These are phyloP conservation scores for Wickerhamomyces sp. DNA, from an alignment of 1,139 yeast genomes.

Conservation along the genomic window DNA sequence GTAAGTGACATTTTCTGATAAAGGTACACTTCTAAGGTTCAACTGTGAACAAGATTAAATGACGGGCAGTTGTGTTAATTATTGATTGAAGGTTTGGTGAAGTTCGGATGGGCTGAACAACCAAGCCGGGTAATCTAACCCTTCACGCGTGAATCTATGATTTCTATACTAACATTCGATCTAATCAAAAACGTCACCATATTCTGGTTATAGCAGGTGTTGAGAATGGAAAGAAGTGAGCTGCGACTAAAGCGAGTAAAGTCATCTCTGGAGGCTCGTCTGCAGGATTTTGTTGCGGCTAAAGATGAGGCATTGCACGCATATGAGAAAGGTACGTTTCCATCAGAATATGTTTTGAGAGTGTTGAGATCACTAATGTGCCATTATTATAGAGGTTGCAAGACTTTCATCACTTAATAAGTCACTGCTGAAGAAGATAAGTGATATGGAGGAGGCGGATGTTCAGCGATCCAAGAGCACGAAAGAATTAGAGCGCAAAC, in stretches of 20 bases:
- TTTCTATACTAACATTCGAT: too few relatives aligned
- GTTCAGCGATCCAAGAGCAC: not conserved
- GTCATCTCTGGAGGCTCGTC: not conserved
- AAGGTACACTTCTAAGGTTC: too few relatives aligned
- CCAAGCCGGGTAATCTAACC: too few relatives aligned
- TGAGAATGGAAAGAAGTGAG: not conserved
- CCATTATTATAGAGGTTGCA: too few relatives aligned
- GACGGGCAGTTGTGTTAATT: too few relatives aligned
- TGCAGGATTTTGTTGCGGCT: not conserved
- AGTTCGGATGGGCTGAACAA: too few relatives aligned
- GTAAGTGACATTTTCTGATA: conserved; percentile 38
- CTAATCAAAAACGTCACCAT: too few relatives aligned
- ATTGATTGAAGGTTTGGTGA: too few relatives aligned
- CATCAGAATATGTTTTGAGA: not conserved
- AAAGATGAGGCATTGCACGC: not conserved
- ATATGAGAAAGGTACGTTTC: not conserved
- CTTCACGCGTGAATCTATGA: too few relatives aligned
- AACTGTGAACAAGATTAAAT: too few relatives aligned
- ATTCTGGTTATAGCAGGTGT: too few relatives aligned
- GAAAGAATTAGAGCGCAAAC: not conserved
- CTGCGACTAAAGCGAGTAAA: not conserved
- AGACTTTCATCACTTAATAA: not conserved
- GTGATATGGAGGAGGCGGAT: not conserved
- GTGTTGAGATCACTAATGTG: too few relatives aligned
- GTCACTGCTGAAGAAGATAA: not conserved